Evolutionary conservation across 2,329 filamentous ascomycete genomes (phyloP).

Genomic region (Sporothrix phasma): DNA sequence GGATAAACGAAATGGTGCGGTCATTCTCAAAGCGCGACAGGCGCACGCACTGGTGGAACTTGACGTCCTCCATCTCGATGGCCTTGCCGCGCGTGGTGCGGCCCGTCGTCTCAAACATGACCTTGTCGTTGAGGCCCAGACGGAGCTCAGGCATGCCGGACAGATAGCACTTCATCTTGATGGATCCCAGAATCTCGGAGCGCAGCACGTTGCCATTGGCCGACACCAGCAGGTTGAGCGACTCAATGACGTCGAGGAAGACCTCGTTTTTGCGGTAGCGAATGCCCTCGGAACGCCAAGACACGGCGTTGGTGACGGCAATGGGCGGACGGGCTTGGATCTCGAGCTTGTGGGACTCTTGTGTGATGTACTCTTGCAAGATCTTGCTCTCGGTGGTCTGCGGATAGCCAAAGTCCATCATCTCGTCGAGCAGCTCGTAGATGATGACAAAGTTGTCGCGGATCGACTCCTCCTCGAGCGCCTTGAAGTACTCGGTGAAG

Average conservation of each 20-base stretch:
- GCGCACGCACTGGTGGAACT: conserved; percentile 97
- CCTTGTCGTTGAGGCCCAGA: conserved; percentile 93
- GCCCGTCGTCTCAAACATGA: conserved; percentile 98
- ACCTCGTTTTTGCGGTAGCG: conserved; percentile 99
- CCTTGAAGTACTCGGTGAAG: conserved; percentile 99
- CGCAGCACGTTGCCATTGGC: conserved; percentile 90
- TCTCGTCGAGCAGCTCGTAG: conserved; percentile 96
- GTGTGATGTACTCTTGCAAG: conserved; percentile 96
- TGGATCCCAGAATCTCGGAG: conserved; percentile 89
- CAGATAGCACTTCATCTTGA: conserved; percentile 99
- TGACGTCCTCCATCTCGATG: conserved; percentile 99
- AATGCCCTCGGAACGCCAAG: conserved; percentile 96
- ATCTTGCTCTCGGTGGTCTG: conserved; percentile 99
- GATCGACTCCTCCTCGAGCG: conserved; percentile 95
- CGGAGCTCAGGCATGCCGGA: conserved; percentile 96
- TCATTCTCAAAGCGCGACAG: conserved; percentile 97
- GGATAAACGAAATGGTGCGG: conserved; percentile 96
- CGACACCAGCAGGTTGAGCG: conserved; percentile 88
- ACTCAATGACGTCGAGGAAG: conserved; percentile 95
- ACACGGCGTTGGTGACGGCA: conserved; percentile 95
- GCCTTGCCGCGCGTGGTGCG: conserved; percentile 89
- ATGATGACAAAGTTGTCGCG: conserved; percentile 99
- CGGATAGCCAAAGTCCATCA: conserved; percentile 99
- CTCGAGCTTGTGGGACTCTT: conserved; percentile 97
- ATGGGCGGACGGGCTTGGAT: conserved; percentile 93